Base-by-base conservation (phyloP, 345 rosid genomes). In the Dipteronia dyeriana region DNA sequence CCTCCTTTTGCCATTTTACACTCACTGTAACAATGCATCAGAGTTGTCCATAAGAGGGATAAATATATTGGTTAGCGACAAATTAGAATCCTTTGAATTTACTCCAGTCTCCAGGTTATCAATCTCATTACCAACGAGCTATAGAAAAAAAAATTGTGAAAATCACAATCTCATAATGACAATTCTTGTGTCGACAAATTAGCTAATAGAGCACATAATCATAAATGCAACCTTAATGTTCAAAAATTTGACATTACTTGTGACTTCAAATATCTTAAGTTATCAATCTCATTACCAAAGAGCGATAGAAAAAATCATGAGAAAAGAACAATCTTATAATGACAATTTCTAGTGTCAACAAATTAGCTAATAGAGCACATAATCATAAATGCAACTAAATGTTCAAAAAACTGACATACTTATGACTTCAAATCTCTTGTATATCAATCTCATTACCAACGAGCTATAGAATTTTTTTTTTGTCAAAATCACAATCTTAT, bases 1-100 rank as follows among this genome's bases (percentile, higher is more conserved):
- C 89, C 76, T 92, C 89, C 91, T 94, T 96, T 34, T 90, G 98
- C 99, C 98, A 94, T 87, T 97, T 97, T 20, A 97, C 94, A 72
- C 89, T 92, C 79, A 94, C 98, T 96, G 84, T 74, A 78, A 77
- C 51, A 77, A 49, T 61, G 67, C 72, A 77, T 73, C 71, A 34
- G 17, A 59, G 54, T 54, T 17, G 14, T 70, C 51, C 47, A 51
- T 14, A 63, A 34, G 59, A 41, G 69, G 60, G 16, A 73, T 6
- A 41, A 45, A 25, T 19, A 20, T 29, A 61, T 56, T 66, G n/a
- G n/a, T 5, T 16, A 11, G 29, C 22, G 22, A 74, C 4, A 49
- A 75, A 5, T 11, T 0, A 12, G 39, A 68, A 16, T 41, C 31
- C 11, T 75, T 57, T 61, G 29, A 54, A 22, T 29, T 59, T n/a